Conservation (phyloP, 805 yeast genomes). For the Kodamaea jinghongensis region DNA sequence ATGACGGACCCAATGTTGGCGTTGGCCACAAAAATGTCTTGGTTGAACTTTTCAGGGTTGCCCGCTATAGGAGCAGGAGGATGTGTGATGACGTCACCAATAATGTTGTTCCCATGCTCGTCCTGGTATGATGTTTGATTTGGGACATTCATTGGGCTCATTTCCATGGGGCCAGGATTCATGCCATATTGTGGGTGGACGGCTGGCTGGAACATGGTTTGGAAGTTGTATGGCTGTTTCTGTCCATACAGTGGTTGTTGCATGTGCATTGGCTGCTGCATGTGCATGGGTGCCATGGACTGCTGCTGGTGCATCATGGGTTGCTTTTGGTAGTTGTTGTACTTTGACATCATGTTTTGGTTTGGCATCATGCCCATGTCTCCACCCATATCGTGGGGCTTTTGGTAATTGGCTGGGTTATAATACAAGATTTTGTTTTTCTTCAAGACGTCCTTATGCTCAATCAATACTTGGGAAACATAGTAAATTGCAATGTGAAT, state of each 20-base stretch:
- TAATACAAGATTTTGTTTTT: slow-evolving; percentile 56
- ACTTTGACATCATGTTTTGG: slow-evolving; percentile 16
- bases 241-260: slow-evolving; percentile 10
- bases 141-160: slow-evolving; percentile 17
- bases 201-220: slow-evolving; percentile 40
- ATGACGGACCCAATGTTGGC: slow-evolving; percentile 79
- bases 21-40: slow-evolving; percentile 74
- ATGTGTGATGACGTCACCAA: slow-evolving; percentile 41
- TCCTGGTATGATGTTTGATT: slow-evolving; percentile 38
- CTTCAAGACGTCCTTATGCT: slow-evolving; percentile 52
- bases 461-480: slow-evolving; percentile 63
- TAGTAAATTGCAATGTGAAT: slow-evolving; percentile 80
- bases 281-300: slow-evolving; percentile 3
- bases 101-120: slow-evolving; percentile 42
- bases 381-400: slow-evolving; percentile 13
- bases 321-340: slow-evolving; percentile 5
- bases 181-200: slow-evolving; percentile 27
- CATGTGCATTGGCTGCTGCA: slow-evolving; percentile 16
- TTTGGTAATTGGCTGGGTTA: slow-evolving; percentile 50
- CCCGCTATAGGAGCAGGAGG: slow-evolving; percentile 35
- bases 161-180: slow-evolving; percentile 12
- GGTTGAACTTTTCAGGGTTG: slow-evolving; percentile 52
- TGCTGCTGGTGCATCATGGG: slow-evolving; percentile 15
- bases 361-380: slow-evolving; percentile 24
- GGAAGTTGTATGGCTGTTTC: slow-evolving; percentile 34